These are phyloP conservation scores for Aspergillus hiratsukae DNA, from an alignment of 2,329 filamentous ascomycete genomes.

Conservation along the genomic window DNA sequence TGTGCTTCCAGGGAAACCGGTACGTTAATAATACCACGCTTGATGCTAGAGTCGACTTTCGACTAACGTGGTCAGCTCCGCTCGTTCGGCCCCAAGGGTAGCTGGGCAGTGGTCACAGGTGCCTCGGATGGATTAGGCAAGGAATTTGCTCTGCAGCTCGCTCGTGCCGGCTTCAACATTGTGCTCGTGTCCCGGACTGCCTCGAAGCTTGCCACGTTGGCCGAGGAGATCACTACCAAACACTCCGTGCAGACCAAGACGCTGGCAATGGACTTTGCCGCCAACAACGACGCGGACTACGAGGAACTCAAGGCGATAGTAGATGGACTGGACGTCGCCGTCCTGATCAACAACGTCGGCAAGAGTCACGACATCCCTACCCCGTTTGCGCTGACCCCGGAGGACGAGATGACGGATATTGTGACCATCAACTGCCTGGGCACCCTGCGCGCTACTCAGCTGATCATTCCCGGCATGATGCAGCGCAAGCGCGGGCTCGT, in stretches of 20 bases:
- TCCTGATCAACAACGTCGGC: conserved; percentile 96
- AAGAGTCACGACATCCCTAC: conserved; percentile 91
- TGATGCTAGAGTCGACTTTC: not conserved
- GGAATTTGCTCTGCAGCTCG: conserved; percentile 88
- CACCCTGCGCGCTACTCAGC: conserved; percentile 81
- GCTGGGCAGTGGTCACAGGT: conserved; percentile 91
- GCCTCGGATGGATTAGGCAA: conserved; percentile 96
- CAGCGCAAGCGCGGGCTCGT: conserved; percentile 81
- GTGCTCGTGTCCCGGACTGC: conserved; percentile 93
- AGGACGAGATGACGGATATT: conserved; percentile 80
- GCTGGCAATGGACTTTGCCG: conserved; percentile 86
- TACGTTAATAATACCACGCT: conserved; percentile 23
- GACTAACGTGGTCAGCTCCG: conserved; percentile 60
- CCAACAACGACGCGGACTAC: conserved; percentile 77
- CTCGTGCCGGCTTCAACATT: conserved; percentile 88
- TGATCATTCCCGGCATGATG: conserved; percentile 79
- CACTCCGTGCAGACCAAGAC: conserved; percentile 70
- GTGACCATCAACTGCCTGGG: conserved; percentile 93
- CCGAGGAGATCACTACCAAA: conserved; percentile 66
- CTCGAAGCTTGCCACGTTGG: conserved; percentile 77
- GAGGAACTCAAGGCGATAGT: conserved; percentile 64
- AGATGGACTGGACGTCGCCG: conserved; percentile 70
- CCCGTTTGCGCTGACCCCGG: conserved; percentile 73
- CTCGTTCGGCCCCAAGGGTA: conserved; percentile 85
- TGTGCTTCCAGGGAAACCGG: conserved; percentile 53